These are phyloP conservation scores for Entomortierella beljakovae DNA, from an alignment of 192 early-diverging fungal species.

Conservation along the genomic window DNA sequence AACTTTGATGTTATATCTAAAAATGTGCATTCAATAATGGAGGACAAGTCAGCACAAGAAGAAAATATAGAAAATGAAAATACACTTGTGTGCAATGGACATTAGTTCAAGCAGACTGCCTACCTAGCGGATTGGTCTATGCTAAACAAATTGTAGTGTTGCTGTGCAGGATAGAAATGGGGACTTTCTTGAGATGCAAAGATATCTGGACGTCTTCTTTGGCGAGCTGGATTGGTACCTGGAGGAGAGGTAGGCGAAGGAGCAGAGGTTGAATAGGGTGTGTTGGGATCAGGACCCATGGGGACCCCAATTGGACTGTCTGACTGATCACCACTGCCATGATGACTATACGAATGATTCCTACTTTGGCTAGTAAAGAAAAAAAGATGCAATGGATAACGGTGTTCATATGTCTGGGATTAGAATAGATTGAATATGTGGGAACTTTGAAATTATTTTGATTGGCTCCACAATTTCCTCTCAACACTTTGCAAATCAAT, in stretches of 20 bases:
- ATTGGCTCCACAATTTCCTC: neutral
- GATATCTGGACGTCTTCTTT: conserved; percentile 38
- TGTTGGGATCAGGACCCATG: conserved; percentile 7
- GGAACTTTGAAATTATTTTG: neutral
- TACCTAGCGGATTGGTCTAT: conserved; percentile 70
- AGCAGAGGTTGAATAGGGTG: conserved; percentile 22
- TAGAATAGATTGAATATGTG: neutral
- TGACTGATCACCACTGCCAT: conserved; percentile 27
- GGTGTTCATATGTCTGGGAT: neutral
- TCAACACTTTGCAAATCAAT: neutral
- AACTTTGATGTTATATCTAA: conserved; percentile 68
- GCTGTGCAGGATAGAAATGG: conserved; percentile 76
- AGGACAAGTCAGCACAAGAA: too few relatives aligned
- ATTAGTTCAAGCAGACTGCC: neutral
- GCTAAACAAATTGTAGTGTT: conserved; percentile 72
- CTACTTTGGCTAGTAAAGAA: conserved; percentile 2
- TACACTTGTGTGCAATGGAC: too few relatives aligned
- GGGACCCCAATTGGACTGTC: conserved; percentile 34
- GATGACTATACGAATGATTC: conserved; percentile 30
- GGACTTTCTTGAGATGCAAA: conserved; percentile 68
- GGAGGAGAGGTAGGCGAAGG: conserved; percentile 21
- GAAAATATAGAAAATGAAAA: too few relatives aligned
- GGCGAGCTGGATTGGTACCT: neutral
- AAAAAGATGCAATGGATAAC: too few relatives aligned
- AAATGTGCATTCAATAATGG: neutral